phyloP scores from a whole-genome alignment of 805 yeast species.

The Cyberlindnera maclurae region DNA sequence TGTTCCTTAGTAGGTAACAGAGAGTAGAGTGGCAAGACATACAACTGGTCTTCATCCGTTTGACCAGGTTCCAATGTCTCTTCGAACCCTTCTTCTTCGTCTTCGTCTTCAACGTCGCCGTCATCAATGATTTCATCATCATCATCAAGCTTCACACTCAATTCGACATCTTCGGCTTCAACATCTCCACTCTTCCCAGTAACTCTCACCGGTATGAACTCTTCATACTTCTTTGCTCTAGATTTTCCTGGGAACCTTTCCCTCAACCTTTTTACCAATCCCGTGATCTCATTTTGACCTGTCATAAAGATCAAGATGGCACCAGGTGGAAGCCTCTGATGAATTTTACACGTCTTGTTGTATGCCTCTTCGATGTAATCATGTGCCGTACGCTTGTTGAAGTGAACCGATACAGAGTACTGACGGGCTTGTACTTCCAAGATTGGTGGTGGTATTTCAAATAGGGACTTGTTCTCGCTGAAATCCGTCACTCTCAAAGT shows the following conservation, averaged over 20 bases:
- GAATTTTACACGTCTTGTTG: conserved; percentile 80
- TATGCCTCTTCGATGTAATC: conserved; percentile 85
- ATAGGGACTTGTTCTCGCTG: conserved; percentile 69
- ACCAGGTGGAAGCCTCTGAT: conserved; percentile 81
- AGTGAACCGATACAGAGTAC: conserved; percentile 87
- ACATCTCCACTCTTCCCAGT: conserved; percentile 54
- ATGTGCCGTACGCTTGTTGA: conserved; percentile 68
- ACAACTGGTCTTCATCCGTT: conserved; percentile 68
- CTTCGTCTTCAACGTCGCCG: conserved; percentile 31
- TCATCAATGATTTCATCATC: conserved; percentile 29
- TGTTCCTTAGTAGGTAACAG: conserved; percentile 91
- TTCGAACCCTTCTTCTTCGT: conserved; percentile 52
- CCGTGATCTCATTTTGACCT: conserved; percentile 87
- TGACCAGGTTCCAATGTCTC: conserved; percentile 68
- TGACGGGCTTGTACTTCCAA: conserved; percentile 89
- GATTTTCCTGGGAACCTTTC: conserved; percentile 53
- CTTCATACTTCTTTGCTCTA: conserved; percentile 22
- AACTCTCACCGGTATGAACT: conserved; percentile 39
- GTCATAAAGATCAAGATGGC: conserved; percentile 89
- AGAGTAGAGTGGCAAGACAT: conserved; percentile 89
- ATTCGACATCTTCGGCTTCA: conserved; percentile 87
- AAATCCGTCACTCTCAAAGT: conserved; percentile 91
- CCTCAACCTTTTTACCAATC: conserved; percentile 62
- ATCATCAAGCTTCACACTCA: conserved; percentile 40
- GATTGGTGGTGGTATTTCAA: conserved; percentile 74